Evolutionary conservation across 345 rosid species (phyloP), one percentile per base, ranked within the genome.

Genomic region (Excoecaria cochinchinensis): DNA sequence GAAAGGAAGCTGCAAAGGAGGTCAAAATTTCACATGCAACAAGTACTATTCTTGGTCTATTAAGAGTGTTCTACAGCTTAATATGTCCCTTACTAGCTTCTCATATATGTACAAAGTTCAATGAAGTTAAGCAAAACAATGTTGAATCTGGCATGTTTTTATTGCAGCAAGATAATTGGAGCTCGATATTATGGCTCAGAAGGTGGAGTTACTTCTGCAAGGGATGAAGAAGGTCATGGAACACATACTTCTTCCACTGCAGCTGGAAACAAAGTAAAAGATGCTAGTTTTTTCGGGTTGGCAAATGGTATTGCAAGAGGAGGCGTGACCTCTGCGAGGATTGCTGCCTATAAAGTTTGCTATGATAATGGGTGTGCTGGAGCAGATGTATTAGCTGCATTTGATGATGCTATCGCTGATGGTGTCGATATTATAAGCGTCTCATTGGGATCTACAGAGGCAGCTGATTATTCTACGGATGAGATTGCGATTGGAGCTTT

Each of bases 331-430:
- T 82, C 85, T 13, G 84, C 89, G 6, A 85, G 92, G 76, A 72
- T 88, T 24, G 86, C 94, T 36, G 72, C 72, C 14, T 90, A 91
- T 46, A 75, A 47, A 74, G 88, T 80, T 8, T 90, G 92, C 44
- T 4, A 1, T 1, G 0, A 0, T 0, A 0, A 0, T 0, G 74
- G 46, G 0, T 72, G 67, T 21, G 81, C 86, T 60, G 1, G 14
- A 0, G 73, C 3, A 8, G 46, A 51, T n/a, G 0, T 87, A 11
- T 60, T 89, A 63, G 81, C 84, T 15, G 91, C 83, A 0, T 89
- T 88, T 16, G 96, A 88, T 55, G 96, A 91, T 48, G 91, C 92
- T 0, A 89, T 91, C 11, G 88, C 90, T 3, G 93, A 88, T 55
- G 89, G 88, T 31, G 91, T 89, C 1, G 93, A 88, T 25, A n/a